phyloP scores from a whole-genome alignment of 768 basidiomycete genomes.

The Udeniomyces megalosporus region DNA sequence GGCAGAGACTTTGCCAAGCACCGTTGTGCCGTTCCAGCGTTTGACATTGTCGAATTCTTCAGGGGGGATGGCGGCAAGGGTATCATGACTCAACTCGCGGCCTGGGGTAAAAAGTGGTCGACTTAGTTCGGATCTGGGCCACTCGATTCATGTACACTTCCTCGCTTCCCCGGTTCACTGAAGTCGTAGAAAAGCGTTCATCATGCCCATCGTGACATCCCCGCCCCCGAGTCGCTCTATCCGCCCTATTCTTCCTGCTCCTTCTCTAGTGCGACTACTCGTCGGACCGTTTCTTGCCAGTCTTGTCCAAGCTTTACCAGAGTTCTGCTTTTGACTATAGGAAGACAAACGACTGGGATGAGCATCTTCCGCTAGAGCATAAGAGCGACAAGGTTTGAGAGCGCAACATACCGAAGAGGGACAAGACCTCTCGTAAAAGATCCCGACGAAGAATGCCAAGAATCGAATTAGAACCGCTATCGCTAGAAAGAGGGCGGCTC shows the following conservation, averaged over 20 bases:
- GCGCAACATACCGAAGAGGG: conserved; percentile 47
- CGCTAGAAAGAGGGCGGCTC: neutral
- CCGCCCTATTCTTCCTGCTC: neutral
- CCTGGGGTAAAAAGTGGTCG: conserved; percentile 26
- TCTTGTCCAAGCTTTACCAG: conserved; percentile 56
- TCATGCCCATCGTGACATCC: too few relatives aligned
- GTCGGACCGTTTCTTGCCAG: conserved; percentile 57
- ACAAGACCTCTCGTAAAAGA: conserved; percentile 60
- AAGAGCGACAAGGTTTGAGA: neutral
- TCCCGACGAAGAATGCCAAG: conserved; percentile 65
- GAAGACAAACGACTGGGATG: too few relatives aligned
- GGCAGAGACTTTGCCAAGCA: conserved; percentile 61
- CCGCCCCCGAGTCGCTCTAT: neutral
- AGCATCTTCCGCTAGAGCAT: too few relatives aligned
- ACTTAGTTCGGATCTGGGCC: too few relatives aligned
- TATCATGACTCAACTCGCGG: conserved; percentile 24
- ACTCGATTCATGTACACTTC: too few relatives aligned
- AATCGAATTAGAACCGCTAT: conserved; percentile 34
- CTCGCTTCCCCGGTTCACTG: too few relatives aligned
- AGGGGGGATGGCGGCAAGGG: conserved; percentile 24
- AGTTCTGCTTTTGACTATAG: conserved; percentile 53
- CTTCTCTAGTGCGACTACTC: conserved; percentile 12
- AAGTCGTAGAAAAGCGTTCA: too few relatives aligned
- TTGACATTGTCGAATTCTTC: conserved; percentile 38
- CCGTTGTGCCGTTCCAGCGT: conserved; percentile 46